phyloP scores from a whole-genome alignment of 805 yeast genomes.

The Ogataea corticis region DNA sequence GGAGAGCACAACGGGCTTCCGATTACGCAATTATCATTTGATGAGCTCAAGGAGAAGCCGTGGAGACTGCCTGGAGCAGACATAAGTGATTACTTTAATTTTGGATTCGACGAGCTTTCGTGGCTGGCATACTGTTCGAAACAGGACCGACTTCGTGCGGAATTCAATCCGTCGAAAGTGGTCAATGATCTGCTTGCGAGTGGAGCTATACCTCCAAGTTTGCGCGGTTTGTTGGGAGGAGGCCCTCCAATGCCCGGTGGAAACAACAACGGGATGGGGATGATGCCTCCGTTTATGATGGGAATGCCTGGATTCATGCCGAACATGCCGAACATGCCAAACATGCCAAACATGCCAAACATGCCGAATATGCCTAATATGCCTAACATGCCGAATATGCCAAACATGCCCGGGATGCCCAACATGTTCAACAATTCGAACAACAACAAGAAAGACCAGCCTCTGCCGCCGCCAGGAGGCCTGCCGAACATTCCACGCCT shows the following conservation, averaged over 20 bases:
- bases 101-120: slow-evolving; percentile 93
- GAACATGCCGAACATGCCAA: slow-evolving; percentile 20
- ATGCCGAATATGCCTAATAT: slow-evolving; percentile 28
- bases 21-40: slow-evolving; percentile 75
- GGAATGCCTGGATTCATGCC: slow-evolving; percentile 27
- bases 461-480: slow-evolving; percentile 12
- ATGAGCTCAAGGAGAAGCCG: slow-evolving; percentile 87
- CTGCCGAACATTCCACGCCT: slow-evolving; percentile 22
- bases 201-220: slow-evolving; percentile 30
- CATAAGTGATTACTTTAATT: slow-evolving; percentile 90
- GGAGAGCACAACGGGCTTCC: slow-evolving; percentile 81
- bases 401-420: slow-evolving; percentile 24
- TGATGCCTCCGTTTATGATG: slow-evolving; percentile 28
- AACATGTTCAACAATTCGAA: slow-evolving; percentile 10
- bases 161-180: slow-evolving; percentile 79
- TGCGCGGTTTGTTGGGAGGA: slow-evolving; percentile 27
- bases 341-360: slow-evolving; percentile 34
- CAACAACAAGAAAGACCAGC: slow-evolving; percentile 9
- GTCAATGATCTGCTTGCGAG: slow-evolving; percentile 59
- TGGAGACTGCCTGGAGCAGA: slow-evolving; percentile 99
- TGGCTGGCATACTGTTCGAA: slow-evolving; percentile 92
- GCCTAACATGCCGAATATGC: slow-evolving; percentile 37
- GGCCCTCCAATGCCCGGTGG: slow-evolving; percentile 28
- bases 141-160: slow-evolving; percentile 78
- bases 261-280: slow-evolving; percentile 9